Evolutionary conservation across 2,329 filamentous ascomycete species (phyloP).

Genomic region (Aspergillus clavatus): DNA sequence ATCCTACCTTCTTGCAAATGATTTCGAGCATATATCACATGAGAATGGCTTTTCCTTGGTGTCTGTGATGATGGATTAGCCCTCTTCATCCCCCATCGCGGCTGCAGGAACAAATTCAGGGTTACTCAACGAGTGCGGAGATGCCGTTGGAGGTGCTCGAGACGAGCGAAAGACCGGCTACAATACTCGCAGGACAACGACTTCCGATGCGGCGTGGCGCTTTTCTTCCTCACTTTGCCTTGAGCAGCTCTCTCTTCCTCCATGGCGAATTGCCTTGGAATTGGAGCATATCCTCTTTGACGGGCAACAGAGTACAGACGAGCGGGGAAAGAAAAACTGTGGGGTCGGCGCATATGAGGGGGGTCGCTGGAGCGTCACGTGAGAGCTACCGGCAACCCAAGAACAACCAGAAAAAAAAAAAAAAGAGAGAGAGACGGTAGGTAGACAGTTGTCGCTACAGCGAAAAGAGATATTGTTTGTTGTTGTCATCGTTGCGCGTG

Average conservation of each 20-base stretch:
- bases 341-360: slow-evolving; percentile 29
- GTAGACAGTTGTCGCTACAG: too few species aligned
- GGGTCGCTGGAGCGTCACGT: slow-evolving; percentile 16
- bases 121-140: slow-evolving; percentile 47
- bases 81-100: slow-evolving; percentile 1
- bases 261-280: slow-evolving; percentile 29
- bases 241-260: slow-evolving; percentile 35
- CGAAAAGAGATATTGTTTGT: too few species aligned
- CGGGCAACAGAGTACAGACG: slow-evolving; percentile 21
- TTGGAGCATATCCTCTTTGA: slow-evolving; percentile 23
- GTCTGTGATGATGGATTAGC: slow-evolving; percentile 33
- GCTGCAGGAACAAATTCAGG: slow-evolving; percentile 18
- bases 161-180: slow-evolving; percentile 44
- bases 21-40: slow-evolving; percentile 47
- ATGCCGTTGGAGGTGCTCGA: slow-evolving; percentile 49
- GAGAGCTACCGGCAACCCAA: background rate
- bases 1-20: slow-evolving; percentile 44
- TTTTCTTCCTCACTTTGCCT: slow-evolving; percentile 40
- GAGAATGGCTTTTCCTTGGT: slow-evolving; percentile 49
- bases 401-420: too few species aligned
- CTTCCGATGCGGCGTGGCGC: slow-evolving; percentile 39
- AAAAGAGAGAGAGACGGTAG: too few species aligned
- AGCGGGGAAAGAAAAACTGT: slow-evolving; percentile 39
- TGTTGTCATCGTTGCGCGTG: too few species aligned
- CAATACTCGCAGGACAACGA: slow-evolving; percentile 47